phyloP scores from a whole-genome alignment of 805 yeast genomes.

The Candida stauntonica region DNA sequence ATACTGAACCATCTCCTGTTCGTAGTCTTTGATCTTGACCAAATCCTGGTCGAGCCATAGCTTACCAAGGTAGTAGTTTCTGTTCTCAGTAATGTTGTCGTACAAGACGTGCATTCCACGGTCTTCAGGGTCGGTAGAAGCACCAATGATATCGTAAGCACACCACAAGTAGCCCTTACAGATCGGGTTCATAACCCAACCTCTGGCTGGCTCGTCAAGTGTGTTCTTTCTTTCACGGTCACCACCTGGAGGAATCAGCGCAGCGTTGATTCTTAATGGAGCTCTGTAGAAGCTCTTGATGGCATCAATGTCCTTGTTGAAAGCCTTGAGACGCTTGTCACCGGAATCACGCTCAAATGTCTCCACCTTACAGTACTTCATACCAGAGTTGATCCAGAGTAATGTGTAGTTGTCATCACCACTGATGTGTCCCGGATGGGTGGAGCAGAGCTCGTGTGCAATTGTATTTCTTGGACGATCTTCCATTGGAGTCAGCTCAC shows the following conservation, averaged over 20 bases:
- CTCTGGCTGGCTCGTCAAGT: constrained; percentile 42
- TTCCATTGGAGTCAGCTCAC: constrained; percentile 28
- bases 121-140: constrained; percentile 21
- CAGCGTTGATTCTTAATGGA: constrained; percentile 41
- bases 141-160: constrained; percentile 52
- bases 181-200: constrained; percentile 47
- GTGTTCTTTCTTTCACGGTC: constrained; percentile 25
- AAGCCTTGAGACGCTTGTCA: constrained; percentile 27
- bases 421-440: constrained; percentile 57
- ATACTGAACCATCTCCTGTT: constrained; percentile 8
- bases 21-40: constrained; percentile 19
- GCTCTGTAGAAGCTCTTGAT: constrained; percentile 28
- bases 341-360: constrained; percentile 30
- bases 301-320: background rate
- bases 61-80: constrained; percentile 26
- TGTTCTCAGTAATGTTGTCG: constrained; percentile 21
- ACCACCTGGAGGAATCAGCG: constrained; percentile 46
- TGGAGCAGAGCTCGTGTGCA: constrained; percentile 48
- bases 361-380: constrained; percentile 50
- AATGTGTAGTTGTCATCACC: constrained; percentile 43
- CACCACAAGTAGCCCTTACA: constrained; percentile 59
- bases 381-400: constrained; percentile 71
- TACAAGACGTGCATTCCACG: constrained; percentile 25
- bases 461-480: constrained; percentile 18
- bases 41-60: constrained; percentile 27